These are phyloP conservation scores for Aspergillus panamensis DNA, from an alignment of 495 filamentous ascomycete genomes.

Conservation along the genomic window DNA sequence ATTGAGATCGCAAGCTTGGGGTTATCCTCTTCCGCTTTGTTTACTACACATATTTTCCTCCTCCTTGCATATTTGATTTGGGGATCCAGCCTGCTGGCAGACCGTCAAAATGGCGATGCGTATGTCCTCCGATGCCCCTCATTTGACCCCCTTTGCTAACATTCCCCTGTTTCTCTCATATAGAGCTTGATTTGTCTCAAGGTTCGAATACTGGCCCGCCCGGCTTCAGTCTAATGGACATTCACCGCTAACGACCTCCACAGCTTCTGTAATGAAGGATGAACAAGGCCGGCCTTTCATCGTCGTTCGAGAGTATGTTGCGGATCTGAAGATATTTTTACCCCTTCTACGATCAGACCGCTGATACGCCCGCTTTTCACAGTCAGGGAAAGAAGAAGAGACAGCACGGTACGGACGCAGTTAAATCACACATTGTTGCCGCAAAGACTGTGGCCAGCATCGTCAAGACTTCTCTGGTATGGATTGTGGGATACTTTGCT, in stretches of 20 bases:
- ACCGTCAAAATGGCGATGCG: slow-evolving; percentile 62
- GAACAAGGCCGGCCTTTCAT: slow-evolving; percentile 97
- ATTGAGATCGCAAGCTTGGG: slow-evolving; percentile 15
- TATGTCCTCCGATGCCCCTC: slow-evolving; percentile 47
- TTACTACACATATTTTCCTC: slow-evolving; percentile 7
- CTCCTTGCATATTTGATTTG: slow-evolving; percentile 16
- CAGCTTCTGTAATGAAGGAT: slow-evolving; percentile 79
- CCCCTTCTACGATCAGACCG: slow-evolving; percentile 12
- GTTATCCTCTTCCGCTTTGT: slow-evolving; percentile 17
- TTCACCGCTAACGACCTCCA: slow-evolving; percentile 30
- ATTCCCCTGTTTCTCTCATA: slow-evolving; percentile 16
- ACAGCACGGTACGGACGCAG: slow-evolving; percentile 90
- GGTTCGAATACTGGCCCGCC: slow-evolving; percentile 39
- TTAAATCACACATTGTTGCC: slow-evolving; percentile 96
- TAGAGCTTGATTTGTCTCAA: slow-evolving; percentile 74
- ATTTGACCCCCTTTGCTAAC: slow-evolving; percentile 30
- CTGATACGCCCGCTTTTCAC: slow-evolving; percentile 22
- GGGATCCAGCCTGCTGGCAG: slow-evolving; percentile 33
- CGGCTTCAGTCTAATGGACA: not conserved
- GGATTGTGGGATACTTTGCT: slow-evolving; percentile 5
- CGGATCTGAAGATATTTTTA: slow-evolving; percentile 13
- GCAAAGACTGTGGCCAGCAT: slow-evolving; percentile 94
- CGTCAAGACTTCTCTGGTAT: slow-evolving; percentile 87
- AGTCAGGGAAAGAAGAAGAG: slow-evolving; percentile 98
- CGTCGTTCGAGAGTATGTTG: slow-evolving; percentile 91